Evolutionary conservation across 2,329 filamentous ascomycete species (phyloP).

Genomic region (Pseudocercospora pini-densiflorae): DNA sequence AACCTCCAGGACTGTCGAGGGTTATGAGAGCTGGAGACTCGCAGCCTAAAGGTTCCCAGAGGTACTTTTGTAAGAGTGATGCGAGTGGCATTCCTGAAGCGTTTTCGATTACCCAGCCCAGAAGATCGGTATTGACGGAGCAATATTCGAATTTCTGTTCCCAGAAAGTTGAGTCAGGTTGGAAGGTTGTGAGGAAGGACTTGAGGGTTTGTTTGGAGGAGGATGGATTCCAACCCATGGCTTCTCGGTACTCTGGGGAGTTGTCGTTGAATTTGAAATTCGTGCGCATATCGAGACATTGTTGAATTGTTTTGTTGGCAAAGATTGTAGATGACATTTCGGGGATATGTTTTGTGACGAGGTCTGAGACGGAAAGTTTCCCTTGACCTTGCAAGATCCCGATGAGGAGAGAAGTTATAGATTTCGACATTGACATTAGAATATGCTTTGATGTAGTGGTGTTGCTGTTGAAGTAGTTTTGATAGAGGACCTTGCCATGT

Average conservation of each 20-base stretch:
- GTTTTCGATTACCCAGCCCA: conserved; percentile 33
- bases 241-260: conserved; percentile 28
- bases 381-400: conserved; percentile 30
- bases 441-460: conserved; percentile 28
- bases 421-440: conserved; percentile 35
- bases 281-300: conserved; percentile 32
- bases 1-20: conserved; percentile 25
- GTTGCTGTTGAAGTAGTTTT: conserved; percentile 30
- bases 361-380: conserved; percentile 23
- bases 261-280: conserved; percentile 27
- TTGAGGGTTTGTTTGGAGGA: conserved; percentile 21
- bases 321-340: conserved; percentile 21
- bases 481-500: conserved; percentile 28
- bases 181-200: conserved; percentile 27
- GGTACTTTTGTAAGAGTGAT: conserved; percentile 24
- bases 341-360: conserved; percentile 29
- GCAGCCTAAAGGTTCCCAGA: conserved; percentile 34
- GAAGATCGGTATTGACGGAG: conserved; percentile 31
- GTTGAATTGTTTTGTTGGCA: conserved; percentile 27
- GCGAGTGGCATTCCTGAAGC: conserved; percentile 27
- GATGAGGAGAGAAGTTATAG: conserved; percentile 27
- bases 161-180: conserved; percentile 10
- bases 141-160: conserved; percentile 31
- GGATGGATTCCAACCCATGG: conserved; percentile 27
- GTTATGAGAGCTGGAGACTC: conserved; percentile 30